Base-by-base conservation (phyloP, 805 yeast genomes). In the Teunomyces pallodes region DNA sequence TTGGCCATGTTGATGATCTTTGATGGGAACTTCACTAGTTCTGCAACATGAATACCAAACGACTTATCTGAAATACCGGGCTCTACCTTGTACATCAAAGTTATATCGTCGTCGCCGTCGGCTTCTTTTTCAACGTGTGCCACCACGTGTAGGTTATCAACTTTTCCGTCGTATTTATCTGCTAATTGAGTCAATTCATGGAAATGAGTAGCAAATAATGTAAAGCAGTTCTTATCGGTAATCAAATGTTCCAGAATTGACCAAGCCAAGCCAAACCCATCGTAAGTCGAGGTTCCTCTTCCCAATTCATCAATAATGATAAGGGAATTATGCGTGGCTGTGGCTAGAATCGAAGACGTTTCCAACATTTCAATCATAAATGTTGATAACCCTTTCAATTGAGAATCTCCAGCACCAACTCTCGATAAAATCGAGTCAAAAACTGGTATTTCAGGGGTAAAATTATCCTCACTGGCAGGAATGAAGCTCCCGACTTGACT, bases 391-490 rank as follows among this genome's bases (percentile, higher is more conserved):
- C 99, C 99, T 66, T 92, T 91, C 61, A 94, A 75, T 67, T 94
- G 99, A 0, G 97, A 92, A 65, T 94, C 99, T 9, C 97, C 96
- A 2, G 99, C 98, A 9, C 99, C 99, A n/a, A 94, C 97, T 61
- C 99, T 82, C 10, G 98, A 95, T 50, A 94, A 76, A 4, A 94
- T 86, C 1, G 96, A 90, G 67, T 94, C 99, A 52, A 92, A 90
- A 1, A 94, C 74, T 9, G 90, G 83, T 24, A 94, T 64, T 58
- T 89, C 91, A 0, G 97, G 91, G 2, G 51, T 50, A 7, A 42
- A 49, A 9, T 51, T 53, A 5, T 58, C 66, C 30, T 76, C 83
- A 35, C 73, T 75, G 9, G 72, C 70, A 2, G 99, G 99, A 24
- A 91, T 82, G 61, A 86, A 91, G 50, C 94, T 86, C 1, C 97